Percentiles rank a stretch among this genome's conserved stretches.
These are phyloP conservation scores for Silene coronaria DNA, from an alignment of 179 eudicot genomes.

Conservation along the genomic window DNA sequence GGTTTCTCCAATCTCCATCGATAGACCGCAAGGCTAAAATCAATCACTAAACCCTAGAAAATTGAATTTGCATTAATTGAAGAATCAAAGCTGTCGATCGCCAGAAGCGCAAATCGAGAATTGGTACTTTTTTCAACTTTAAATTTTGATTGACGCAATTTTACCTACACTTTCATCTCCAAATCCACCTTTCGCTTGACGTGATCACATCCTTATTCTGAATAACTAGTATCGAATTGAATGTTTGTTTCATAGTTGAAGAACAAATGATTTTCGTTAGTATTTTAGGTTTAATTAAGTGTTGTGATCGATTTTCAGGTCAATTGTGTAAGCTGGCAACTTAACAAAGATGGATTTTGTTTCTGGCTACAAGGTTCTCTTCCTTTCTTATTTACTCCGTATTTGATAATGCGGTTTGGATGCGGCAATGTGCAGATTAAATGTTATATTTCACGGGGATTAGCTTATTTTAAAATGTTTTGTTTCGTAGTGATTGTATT, in stretches of 20 bases:
- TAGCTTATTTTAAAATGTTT: not conserved
- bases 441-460: not conserved
- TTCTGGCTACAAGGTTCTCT: slow-evolving; percentile 10
- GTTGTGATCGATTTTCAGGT: not conserved
- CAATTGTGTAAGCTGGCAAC: not conserved
- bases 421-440: not conserved
- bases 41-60: slow-evolving; percentile 8
- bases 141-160: not conserved
- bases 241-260: not conserved
- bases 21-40: slow-evolving; percentile 4
- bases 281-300: not conserved
- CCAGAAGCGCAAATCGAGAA: not conserved
- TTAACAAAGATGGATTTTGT: slow-evolving; percentile 13
- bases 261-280: not conserved
- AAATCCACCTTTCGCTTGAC: not conserved
- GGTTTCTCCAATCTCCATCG: not conserved
- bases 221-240: not conserved
- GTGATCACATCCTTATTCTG: not conserved
- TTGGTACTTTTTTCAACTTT: not conserved
- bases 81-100: not conserved
- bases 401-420: not conserved
- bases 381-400: not conserved
- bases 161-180: not conserved
- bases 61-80: not conserved
- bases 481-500: not conserved